phyloP scores from a whole-genome alignment of 495 filamentous ascomycete species.

The Patellaria atrata region DNA sequence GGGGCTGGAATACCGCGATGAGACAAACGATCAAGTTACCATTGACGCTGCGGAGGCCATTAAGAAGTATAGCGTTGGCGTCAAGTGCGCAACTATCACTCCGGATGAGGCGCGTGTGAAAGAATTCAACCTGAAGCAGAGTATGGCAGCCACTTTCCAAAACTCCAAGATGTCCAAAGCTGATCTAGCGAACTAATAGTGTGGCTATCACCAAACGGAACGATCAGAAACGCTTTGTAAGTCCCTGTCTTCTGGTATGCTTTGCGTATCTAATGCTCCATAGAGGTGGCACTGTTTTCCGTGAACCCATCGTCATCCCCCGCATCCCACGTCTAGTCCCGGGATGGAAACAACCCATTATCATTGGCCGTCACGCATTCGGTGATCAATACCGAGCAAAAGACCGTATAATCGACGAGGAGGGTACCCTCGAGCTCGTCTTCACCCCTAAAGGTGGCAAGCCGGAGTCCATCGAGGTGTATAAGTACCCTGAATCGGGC shows the following conservation, averaged over 20 bases:
- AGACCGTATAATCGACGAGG: slow-evolving; percentile 65
- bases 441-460: slow-evolving; percentile 74
- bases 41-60: slow-evolving; percentile 89
- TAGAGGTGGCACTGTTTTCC: slow-evolving; percentile 86
- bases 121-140: slow-evolving; percentile 97
- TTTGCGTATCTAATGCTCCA: slow-evolving; percentile 2
- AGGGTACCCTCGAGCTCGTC: slow-evolving; percentile 82
- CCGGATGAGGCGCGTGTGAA: slow-evolving; percentile 91
- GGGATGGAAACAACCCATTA: slow-evolving; percentile 96
- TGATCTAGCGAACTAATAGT: slow-evolving; percentile 35
- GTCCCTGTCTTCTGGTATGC: too few relatives aligned
- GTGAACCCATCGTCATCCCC: slow-evolving; percentile 93
- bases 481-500: slow-evolving; percentile 66
- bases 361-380: slow-evolving; percentile 96
- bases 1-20: slow-evolving; percentile 85
- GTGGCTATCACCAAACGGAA: slow-evolving; percentile 98
- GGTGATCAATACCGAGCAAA: slow-evolving; percentile 97
- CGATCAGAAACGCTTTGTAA: slow-evolving; percentile 81
- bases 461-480: slow-evolving; percentile 80
- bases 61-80: slow-evolving; percentile 95
- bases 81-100: slow-evolving; percentile 99
- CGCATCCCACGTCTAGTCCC: slow-evolving; percentile 82
- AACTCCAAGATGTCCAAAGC: neutral
- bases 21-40: slow-evolving; percentile 94
- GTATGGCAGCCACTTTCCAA: slow-evolving; percentile 32